Conservation (phyloP, 2,329 filamentous ascomycete species). For the Capronia americana region DNA sequence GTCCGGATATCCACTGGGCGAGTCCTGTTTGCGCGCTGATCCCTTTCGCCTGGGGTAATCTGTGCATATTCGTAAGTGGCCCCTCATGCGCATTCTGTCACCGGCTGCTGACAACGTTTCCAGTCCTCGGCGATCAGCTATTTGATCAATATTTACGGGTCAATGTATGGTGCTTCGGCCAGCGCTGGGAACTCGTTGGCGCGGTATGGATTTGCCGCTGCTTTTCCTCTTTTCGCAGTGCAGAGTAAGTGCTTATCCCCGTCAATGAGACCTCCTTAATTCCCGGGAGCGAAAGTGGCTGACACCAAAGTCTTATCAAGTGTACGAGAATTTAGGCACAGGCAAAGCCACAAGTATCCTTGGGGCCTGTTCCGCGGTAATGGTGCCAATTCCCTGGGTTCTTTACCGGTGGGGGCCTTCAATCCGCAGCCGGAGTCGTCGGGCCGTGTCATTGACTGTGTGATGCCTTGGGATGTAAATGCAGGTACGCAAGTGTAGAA, state of each 20-base stretch:
- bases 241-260: conserved; percentile 25
- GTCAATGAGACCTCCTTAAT: background rate
- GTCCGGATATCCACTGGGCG: conserved; percentile 49
- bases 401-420: conserved; percentile 10
- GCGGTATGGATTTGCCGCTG: conserved; percentile 43
- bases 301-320: background rate
- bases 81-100: background rate
- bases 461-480: background rate
- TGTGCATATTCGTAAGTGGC: conserved; percentile 52
- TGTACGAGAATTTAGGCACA: conserved; percentile 10
- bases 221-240: conserved; percentile 46
- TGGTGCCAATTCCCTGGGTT: conserved; percentile 14
- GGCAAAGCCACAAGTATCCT: conserved; percentile 16
- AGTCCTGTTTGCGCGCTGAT: conserved; percentile 35
- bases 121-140: conserved; percentile 52
- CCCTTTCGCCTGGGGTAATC: conserved; percentile 39
- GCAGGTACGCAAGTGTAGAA: too few relatives aligned
- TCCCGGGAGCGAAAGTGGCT: background rate
- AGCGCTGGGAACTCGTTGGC: conserved; percentile 45
- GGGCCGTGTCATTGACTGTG: background rate
- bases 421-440: conserved; percentile 13
- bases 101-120: background rate
- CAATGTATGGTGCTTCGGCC: conserved; percentile 39
- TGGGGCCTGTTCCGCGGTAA: conserved; percentile 8
- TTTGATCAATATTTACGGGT: conserved; percentile 41